Base-by-base conservation (phyloP, 306 rosid genomes). In the Cyamopsis tetragonoloba region DNA sequence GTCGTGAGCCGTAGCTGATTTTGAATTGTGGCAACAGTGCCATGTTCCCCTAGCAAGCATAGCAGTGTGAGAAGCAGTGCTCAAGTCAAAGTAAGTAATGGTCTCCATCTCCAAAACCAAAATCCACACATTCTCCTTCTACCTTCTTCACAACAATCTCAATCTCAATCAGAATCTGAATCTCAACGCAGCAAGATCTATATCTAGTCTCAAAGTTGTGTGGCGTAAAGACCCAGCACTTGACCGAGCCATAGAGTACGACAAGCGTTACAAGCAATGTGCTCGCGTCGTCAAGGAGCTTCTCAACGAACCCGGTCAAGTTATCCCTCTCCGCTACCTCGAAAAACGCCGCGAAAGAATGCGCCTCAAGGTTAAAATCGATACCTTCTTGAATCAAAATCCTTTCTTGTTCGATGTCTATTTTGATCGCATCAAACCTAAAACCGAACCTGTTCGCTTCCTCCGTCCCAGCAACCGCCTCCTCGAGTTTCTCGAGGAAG, bases 221-320 rank as follows among this genome's bases (percentile, higher is more conserved):
- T 88, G 99, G 99, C 96, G 95, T 27, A 90, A 90, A 57, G 99
- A 93, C 80, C 72, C 0, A 9, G 12, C 66, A 12, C 86, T 93
- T 0, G 97, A 93, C 84, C 81, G 43, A 49, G 90, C 97, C 39
- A 88, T 90, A 27, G 88, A 90, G 47, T 68, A 64, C 42, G 96
- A 86, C 44, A 93, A 93, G 44, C 82, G 81, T 19, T 88, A 30
- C 41, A 71, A 64, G 17, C 81, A 54, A 64, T 77, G 81, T 19
- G 32, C 47, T 2, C 81, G 81, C 18, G 77, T 77, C 18, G 73
- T 71, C 5, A 63, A 47, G 14, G 77, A 71, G 35, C 57, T 77
- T 15, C 81, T 77, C 39, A 71, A 77, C 73, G 81, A 77, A 20
- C 81, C 81, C 1, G 73, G 77, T 26, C 81, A 77, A 22, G 81